Percentiles rank a stretch among this genome's conserved stretches.
phyloP scores from a whole-genome alignment of 192 early-diverging fungal species.

The Umbelopsis sp. region DNA sequence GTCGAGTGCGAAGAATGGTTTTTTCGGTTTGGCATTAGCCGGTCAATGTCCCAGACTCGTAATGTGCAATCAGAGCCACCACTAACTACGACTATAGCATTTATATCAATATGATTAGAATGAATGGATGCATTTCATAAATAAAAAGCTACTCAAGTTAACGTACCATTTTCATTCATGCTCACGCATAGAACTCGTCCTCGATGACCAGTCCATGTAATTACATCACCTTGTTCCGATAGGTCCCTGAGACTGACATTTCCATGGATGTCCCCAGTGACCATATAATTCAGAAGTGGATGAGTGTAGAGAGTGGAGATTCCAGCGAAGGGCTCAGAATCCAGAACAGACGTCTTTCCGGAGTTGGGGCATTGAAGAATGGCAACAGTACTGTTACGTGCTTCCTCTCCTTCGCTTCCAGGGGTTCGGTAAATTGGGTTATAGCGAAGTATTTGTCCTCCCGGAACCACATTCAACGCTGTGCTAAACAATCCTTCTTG shows the following conservation, averaged over 20 bases:
- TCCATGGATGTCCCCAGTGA: slow-evolving; percentile 50
- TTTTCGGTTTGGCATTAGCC: neutral
- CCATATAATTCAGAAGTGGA: slow-evolving; percentile 33
- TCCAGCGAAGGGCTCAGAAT: neutral
- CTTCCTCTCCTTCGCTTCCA: neutral
- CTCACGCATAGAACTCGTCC: slow-evolving; percentile 49
- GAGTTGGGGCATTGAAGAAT: slow-evolving; percentile 17
- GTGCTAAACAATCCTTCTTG: slow-evolving; percentile 29
- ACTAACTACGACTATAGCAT: slow-evolving; percentile 33
- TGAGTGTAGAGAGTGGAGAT: slow-evolving; percentile 47
- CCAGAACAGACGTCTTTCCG: neutral
- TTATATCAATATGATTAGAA: neutral
- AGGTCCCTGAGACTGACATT: slow-evolving; percentile 48
- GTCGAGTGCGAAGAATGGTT: slow-evolving; percentile 14
- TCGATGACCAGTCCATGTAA: slow-evolving; percentile 45
- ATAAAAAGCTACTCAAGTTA: slow-evolving; percentile 13
- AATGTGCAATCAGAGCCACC: slow-evolving; percentile 48
- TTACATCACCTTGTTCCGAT: slow-evolving; percentile 23
- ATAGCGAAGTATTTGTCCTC: slow-evolving; percentile 24
- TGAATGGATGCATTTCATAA: neutral
- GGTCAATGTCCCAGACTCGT: slow-evolving; percentile 48
- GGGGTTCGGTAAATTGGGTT: slow-evolving; percentile 24
- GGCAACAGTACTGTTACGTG: neutral
- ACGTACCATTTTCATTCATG: slow-evolving; percentile 51
- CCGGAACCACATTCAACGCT: neutral